These are phyloP conservation scores for Calonectria crousiana DNA, from an alignment of 2,329 filamentous ascomycete species.

Conservation along the genomic window DNA sequence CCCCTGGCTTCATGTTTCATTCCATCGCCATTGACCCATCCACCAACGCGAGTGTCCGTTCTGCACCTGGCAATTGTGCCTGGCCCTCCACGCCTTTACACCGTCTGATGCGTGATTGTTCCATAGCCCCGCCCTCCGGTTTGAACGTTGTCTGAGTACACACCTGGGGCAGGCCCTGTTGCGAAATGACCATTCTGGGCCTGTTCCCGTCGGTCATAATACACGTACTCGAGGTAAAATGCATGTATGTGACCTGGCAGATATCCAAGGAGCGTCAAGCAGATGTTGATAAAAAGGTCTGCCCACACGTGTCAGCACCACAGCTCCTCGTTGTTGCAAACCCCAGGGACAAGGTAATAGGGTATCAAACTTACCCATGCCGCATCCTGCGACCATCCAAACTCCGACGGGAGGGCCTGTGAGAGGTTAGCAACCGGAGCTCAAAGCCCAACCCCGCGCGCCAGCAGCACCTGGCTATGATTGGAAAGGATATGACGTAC, in stretches of 20 bases:
- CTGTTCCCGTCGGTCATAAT: slow-evolving; percentile 79
- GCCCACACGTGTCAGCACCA: slow-evolving; percentile 38
- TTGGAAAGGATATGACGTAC: slow-evolving; percentile 51
- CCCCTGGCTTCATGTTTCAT: slow-evolving; percentile 1
- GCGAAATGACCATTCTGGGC: slow-evolving; percentile 68
- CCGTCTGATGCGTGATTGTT: slow-evolving; percentile 55
- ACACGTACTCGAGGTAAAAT: slow-evolving; percentile 86
- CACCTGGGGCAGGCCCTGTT: slow-evolving; percentile 70
- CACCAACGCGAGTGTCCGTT: neutral
- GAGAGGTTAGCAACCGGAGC: slow-evolving; percentile 34
- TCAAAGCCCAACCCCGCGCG: neutral
- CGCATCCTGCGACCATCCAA: slow-evolving; percentile 74
- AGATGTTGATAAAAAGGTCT: slow-evolving; percentile 76
- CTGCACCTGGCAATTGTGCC: neutral
- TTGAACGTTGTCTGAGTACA: slow-evolving; percentile 81
- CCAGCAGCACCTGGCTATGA: neutral
- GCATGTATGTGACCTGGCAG: slow-evolving; percentile 84
- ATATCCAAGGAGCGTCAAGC: slow-evolving; percentile 76
- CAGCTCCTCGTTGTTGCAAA: neutral
- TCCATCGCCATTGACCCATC: neutral
- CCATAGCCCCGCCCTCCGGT: slow-evolving; percentile 76
- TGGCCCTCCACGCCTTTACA: slow-evolving; percentile 24
- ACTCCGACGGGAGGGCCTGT: slow-evolving; percentile 76
- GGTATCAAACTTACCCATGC: slow-evolving; percentile 56
- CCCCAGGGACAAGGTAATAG: neutral